These are phyloP conservation scores for Plasmodium vivax DNA, from an alignment of 169 alveolate species.

Conservation along the genomic window DNA sequence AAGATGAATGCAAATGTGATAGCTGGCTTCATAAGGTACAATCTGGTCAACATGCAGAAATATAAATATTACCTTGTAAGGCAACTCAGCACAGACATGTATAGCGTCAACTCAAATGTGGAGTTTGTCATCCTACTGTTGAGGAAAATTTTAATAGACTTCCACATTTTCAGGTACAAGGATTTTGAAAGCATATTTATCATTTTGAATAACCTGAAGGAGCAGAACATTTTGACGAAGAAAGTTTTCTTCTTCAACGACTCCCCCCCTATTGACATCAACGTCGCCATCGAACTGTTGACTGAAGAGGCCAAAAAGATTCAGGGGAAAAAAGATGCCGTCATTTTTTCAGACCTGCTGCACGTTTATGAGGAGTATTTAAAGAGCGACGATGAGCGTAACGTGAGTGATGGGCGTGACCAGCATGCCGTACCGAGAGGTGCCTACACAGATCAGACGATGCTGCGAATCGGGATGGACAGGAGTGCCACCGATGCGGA, in stretches of 20 bases:
- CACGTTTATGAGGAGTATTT: constrained; percentile 39
- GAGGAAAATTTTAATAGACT: constrained; percentile 65
- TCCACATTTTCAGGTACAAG: constrained; percentile 42
- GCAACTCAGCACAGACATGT: not conserved
- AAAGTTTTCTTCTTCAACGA: not conserved
- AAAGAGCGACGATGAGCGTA: constrained; percentile 35
- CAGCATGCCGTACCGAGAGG: not conserved
- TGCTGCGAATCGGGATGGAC: not conserved
- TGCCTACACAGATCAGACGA: not conserved
- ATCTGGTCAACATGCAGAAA: constrained; percentile 46
- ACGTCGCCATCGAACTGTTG: constrained; percentile 46
- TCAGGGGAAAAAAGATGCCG: constrained; percentile 7
- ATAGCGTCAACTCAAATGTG: not conserved
- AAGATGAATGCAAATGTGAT: constrained; percentile 53
- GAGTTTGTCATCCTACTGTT: constrained; percentile 29
- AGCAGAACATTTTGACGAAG: not conserved
- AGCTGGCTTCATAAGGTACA: constrained; percentile 62
- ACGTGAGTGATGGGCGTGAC: not conserved
- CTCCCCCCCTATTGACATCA: constrained; percentile 3
- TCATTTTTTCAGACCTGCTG: constrained; percentile 45
- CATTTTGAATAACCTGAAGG: constrained; percentile 27
- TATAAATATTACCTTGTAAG: constrained; percentile 42
- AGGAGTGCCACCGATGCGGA: not conserved
- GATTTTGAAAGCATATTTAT: constrained; percentile 62
- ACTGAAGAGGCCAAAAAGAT: constrained; percentile 30